These are phyloP conservation scores for Venturia pyrina DNA, from an alignment of 2,329 filamentous ascomycete genomes.

Conservation along the genomic window DNA sequence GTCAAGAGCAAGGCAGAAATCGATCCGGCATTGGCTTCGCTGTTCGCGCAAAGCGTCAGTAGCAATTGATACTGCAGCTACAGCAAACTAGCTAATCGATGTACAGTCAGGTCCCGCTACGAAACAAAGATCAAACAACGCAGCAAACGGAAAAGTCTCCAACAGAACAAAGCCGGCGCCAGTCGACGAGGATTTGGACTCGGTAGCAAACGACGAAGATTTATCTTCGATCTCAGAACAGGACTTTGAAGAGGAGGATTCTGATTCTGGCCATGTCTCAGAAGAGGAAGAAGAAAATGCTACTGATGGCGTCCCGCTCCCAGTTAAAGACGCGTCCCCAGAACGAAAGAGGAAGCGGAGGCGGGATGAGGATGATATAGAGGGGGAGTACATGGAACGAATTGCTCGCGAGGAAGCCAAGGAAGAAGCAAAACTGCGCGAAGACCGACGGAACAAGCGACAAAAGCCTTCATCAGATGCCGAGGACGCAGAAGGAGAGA, in stretches of 20 bases:
- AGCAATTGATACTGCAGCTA: background rate
- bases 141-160: background rate
- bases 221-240: slow-evolving; percentile 16
- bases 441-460: slow-evolving; percentile 27
- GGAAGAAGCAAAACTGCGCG: slow-evolving; percentile 23
- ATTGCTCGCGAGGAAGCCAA: slow-evolving; percentile 41
- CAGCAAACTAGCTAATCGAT: background rate
- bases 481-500: slow-evolving; percentile 18
- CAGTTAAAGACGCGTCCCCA: slow-evolving; percentile 18
- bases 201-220: slow-evolving; percentile 38
- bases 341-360: slow-evolving; percentile 39
- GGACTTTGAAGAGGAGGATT: slow-evolving; percentile 24
- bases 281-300: slow-evolving; percentile 21
- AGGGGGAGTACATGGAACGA: slow-evolving; percentile 59
- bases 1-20: slow-evolving; percentile 28
- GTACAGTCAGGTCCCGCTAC: slow-evolving; percentile 1
- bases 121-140: background rate
- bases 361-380: slow-evolving; percentile 55
- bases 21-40: slow-evolving; percentile 35
- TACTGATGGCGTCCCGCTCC: slow-evolving; percentile 21
- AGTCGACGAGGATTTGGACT: slow-evolving; percentile 10
- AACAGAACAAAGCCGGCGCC: background rate
- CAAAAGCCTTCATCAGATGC: slow-evolving; percentile 19
- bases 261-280: slow-evolving; percentile 17
- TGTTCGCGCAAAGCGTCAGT: slow-evolving; percentile 34